These are phyloP conservation scores for Vaccinium corymbosum DNA, from an alignment of 148 eudicot species.

Conservation along the genomic window DNA sequence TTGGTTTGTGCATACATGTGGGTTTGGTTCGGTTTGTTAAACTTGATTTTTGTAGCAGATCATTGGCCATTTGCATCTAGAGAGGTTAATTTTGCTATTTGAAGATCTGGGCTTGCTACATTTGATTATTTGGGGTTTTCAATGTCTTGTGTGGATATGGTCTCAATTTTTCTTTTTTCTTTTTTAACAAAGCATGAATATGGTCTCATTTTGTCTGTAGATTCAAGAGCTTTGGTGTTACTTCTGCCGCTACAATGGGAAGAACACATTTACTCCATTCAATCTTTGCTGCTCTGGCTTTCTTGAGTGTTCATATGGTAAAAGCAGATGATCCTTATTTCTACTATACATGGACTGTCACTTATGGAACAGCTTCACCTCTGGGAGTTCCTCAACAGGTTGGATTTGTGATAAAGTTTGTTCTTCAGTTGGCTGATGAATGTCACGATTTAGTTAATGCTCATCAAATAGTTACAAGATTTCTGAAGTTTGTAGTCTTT, in stretches of 20 bases:
- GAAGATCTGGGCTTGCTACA: neutral
- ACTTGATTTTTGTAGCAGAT: neutral
- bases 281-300: slow-evolving; percentile 28
- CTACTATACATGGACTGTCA: slow-evolving; percentile 73
- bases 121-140: neutral
- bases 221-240: neutral
- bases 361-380: slow-evolving; percentile 71
- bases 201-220: slow-evolving; percentile 10
- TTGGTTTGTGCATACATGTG: neutral
- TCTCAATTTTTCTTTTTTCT: too few species aligned
- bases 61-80: neutral
- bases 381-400: slow-evolving; percentile 87
- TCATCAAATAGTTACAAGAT: neutral
- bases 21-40: neutral
- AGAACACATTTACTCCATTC: slow-evolving; percentile 23
- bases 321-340: slow-evolving; percentile 70
- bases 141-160: neutral
- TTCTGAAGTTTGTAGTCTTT: slow-evolving; percentile 11
- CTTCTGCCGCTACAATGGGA: slow-evolving; percentile 31
- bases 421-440: neutral
- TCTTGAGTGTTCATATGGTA: slow-evolving; percentile 38
- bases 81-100: neutral
- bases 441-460: too few species aligned
- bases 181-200: too few species aligned
- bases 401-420: neutral